Evolutionary conservation across 2,329 filamentous ascomycete species (phyloP).

Genomic region (Aspergillus fumigatus): DNA sequence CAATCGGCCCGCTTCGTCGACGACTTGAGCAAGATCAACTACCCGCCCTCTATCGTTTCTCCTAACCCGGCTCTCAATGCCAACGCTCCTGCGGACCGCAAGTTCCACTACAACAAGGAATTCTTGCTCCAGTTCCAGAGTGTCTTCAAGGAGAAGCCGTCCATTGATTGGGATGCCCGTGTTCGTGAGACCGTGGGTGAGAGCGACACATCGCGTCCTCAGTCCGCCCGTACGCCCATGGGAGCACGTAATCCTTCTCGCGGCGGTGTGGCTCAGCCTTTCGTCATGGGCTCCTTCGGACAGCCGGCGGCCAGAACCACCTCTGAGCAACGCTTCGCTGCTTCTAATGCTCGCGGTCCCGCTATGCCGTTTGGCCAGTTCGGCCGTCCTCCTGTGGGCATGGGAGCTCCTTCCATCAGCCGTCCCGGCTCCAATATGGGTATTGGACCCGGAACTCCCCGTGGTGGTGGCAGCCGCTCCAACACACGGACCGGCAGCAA

Average conservation of each 20-base stretch:
- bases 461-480: constrained; percentile 62
- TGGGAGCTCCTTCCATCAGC: constrained; percentile 58
- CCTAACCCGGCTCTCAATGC: constrained; percentile 89
- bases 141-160: constrained; percentile 95
- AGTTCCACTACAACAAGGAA: constrained; percentile 92
- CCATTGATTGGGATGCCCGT: constrained; percentile 84
- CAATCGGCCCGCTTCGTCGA: constrained; percentile 86
- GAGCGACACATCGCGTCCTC: constrained; percentile 60
- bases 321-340: constrained; percentile 69
- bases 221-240: constrained; percentile 48
- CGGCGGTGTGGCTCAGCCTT: constrained; percentile 48
- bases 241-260: constrained; percentile 50
- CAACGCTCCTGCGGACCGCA: constrained; percentile 63
- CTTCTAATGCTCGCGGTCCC: constrained; percentile 51
- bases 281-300: constrained; percentile 68
- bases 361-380: constrained; percentile 57
- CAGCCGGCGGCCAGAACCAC: constrained; percentile 51
- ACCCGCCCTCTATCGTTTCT: constrained; percentile 77
- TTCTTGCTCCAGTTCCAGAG: constrained; percentile 96
- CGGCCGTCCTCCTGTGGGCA: constrained; percentile 60
- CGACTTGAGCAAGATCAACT: constrained; percentile 71
- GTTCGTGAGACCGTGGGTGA: constrained; percentile 83
- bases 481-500: constrained; percentile 47
- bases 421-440: constrained; percentile 55
- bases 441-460: constrained; percentile 63